Conservation (phyloP, 1,284 basidiomycete genomes). For the Vanrija sp. region DNA sequence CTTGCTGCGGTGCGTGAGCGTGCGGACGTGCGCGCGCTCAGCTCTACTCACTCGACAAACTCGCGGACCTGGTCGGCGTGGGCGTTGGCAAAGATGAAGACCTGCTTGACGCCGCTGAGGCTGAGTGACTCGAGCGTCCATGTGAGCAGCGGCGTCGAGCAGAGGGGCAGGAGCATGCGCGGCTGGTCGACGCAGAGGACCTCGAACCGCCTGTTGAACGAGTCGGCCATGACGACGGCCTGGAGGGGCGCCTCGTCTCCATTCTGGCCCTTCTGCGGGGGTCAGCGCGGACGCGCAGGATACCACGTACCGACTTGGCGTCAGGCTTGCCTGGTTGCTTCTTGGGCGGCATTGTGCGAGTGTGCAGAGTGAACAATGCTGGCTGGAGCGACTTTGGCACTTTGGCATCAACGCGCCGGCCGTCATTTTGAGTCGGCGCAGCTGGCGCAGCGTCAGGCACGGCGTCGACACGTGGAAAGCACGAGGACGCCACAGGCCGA, state of each 20-base stretch:
- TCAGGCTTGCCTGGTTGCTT: slow-evolving; percentile 32
- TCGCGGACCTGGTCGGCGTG: slow-evolving; percentile 77
- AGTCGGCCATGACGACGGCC: slow-evolving; percentile 89
- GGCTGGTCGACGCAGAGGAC: slow-evolving; percentile 80
- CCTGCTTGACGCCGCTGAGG: slow-evolving; percentile 87
- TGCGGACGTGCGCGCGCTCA: too few species aligned
- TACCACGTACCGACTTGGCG: slow-evolving; percentile 18
- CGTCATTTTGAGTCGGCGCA: too few species aligned
- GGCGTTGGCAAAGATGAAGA: slow-evolving; percentile 87
- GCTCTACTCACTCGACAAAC: slow-evolving; percentile 51
- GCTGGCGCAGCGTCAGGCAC: neutral
- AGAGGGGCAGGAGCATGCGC: slow-evolving; percentile 83
- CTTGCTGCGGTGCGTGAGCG: slow-evolving; percentile 2
- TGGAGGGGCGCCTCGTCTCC: slow-evolving; percentile 75
- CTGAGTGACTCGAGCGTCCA: slow-evolving; percentile 96
- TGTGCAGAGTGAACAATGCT: neutral
- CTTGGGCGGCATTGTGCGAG: slow-evolving; percentile 37
- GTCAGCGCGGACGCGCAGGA: slow-evolving; percentile 13
- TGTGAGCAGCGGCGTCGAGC: slow-evolving; percentile 85
- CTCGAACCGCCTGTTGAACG: slow-evolving; percentile 86
- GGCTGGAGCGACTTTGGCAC: neutral
- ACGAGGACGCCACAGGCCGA: slow-evolving; percentile 4
- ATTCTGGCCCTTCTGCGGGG: slow-evolving; percentile 32
- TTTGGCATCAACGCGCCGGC: neutral
- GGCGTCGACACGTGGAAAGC: neutral